A percentile compares a stretch with the other conserved stretches of the same genome.
Evolutionary conservation across 176 grass and related monocot genomes (phyloP).

Genomic region (Lolium multiflorum): DNA sequence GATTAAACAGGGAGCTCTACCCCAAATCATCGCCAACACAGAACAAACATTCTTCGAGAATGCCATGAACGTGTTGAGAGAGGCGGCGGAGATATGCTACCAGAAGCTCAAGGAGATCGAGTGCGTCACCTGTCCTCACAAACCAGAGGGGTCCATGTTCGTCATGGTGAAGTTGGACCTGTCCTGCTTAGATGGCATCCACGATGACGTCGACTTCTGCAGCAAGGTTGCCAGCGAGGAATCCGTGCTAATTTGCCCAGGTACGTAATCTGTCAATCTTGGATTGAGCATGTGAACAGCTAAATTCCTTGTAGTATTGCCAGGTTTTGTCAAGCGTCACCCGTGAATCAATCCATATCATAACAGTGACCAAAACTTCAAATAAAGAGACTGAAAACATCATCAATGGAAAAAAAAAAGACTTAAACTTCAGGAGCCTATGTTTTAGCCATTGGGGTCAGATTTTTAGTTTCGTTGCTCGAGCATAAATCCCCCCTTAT

Average conservation of each 20-base stretch:
- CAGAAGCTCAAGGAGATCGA: slow-evolving; percentile 54
- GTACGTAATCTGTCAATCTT: slow-evolving; percentile 25
- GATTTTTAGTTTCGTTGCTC: background rate
- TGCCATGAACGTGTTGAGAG: slow-evolving; percentile 39
- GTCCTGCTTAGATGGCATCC: slow-evolving; percentile 53
- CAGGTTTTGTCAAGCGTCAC: background rate
- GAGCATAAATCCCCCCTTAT: background rate
- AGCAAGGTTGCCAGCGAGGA: slow-evolving; percentile 69
- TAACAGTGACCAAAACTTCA: too few relatives aligned
- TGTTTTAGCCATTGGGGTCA: too few relatives aligned
- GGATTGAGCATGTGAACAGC: background rate
- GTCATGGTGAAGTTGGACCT: slow-evolving; percentile 71
- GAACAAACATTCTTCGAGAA: slow-evolving; percentile 69
- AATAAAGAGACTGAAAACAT: background rate
- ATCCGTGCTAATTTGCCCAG: slow-evolving; percentile 64
- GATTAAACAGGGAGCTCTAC: too few relatives aligned
- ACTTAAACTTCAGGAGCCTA: too few relatives aligned
- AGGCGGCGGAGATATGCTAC: slow-evolving; percentile 68
- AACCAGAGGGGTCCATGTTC: slow-evolving; percentile 87
- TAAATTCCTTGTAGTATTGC: too few relatives aligned
- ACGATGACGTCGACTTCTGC: slow-evolving; percentile 75
- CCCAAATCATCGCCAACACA: slow-evolving; percentile 67
- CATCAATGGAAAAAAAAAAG: background rate
- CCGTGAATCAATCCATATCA: background rate
- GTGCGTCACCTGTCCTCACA: slow-evolving; percentile 66